Evolutionary conservation across 805 yeast genomes (phyloP).

Genomic region (Tetrapisispora nanseiensis): DNA sequence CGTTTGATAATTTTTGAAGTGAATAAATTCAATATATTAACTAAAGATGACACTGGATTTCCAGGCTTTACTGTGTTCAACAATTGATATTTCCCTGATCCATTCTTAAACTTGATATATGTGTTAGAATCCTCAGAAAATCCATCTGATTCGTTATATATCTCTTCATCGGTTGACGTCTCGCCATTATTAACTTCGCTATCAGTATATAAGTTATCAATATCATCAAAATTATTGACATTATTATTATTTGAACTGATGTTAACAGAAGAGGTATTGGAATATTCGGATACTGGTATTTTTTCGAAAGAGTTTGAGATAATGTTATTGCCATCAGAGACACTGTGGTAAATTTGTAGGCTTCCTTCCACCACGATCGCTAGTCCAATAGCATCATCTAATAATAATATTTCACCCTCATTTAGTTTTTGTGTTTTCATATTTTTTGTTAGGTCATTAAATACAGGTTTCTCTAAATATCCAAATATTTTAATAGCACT

Average conservation of each 20-base stretch:
- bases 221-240: slow-evolving; percentile 4
- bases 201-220: not conserved
- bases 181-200: not conserved
- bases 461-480: slow-evolving; percentile 79
- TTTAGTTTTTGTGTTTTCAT: slow-evolving; percentile 82
- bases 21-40: slow-evolving; percentile 70
- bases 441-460: slow-evolving; percentile 83
- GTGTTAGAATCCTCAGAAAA: slow-evolving; percentile 30
- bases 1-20: slow-evolving; percentile 23
- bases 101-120: slow-evolving; percentile 19
- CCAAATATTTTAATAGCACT: slow-evolving; percentile 92
- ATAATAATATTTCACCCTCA: slow-evolving; percentile 61
- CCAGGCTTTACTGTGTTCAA: slow-evolving; percentile 77
- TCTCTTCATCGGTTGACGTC: not conserved
- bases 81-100: slow-evolving; percentile 47
- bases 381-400: slow-evolving; percentile 74
- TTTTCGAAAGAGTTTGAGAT: not conserved
- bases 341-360: slow-evolving; percentile 63
- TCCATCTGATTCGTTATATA: slow-evolving; percentile 24
- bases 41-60: slow-evolving; percentile 73
- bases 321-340: not conserved
- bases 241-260: not conserved
- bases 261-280: not conserved
- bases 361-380: slow-evolving; percentile 89
- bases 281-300: not conserved